Evolutionary conservation across 179 eudicot species (phyloP), one percentile per base, ranked within the genome.

Genomic region (Patellifolia procumbens): DNA sequence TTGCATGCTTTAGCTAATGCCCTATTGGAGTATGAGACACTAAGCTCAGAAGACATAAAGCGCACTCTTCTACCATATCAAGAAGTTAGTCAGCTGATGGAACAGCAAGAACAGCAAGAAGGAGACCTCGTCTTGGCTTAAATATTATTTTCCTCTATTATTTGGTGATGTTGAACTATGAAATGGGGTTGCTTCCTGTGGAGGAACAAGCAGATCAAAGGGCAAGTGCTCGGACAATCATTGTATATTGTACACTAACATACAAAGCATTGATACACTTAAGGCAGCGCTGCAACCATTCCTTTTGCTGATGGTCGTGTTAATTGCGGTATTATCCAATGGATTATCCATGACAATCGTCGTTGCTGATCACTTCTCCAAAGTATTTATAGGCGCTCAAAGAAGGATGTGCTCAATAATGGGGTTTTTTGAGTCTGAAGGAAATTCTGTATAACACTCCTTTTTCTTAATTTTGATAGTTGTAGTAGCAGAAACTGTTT

Each of bases 21-120:
- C 8, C 88, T 95, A 34, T 66, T 93, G 82, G 99, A 95, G 82
- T 87, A 85, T 5, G 99, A 95, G 78, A 95, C 99, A 0, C 86
- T 95, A 1, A 86, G 73, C 64, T 81, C 97, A 12, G 99, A 95
- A 72, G 98, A 95, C 7, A 90, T 95, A 65, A 93, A 84, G 81
- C 91, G 92, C 8, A 78, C 90, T 48, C 95, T 95, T 68, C 81
- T 85, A 48, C 97, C 97, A 28, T 75, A 70, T 24, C 71, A 75
- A 13, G 88, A 86, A 73, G 85, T 78, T 68, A 80, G 34, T 56
- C 67, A 76, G 11, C 67, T 80, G 12, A 79, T 79, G 59, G 90
- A 78, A 60, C 81, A 79, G 70, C 85, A 85, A 72, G 86, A 87
- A 75, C 86, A 79, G 22, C 79, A 79, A 81, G 89, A 87, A 83